phyloP scores from a whole-genome alignment of 768 basidiomycete species.

The Kondoa malvinella region DNA sequence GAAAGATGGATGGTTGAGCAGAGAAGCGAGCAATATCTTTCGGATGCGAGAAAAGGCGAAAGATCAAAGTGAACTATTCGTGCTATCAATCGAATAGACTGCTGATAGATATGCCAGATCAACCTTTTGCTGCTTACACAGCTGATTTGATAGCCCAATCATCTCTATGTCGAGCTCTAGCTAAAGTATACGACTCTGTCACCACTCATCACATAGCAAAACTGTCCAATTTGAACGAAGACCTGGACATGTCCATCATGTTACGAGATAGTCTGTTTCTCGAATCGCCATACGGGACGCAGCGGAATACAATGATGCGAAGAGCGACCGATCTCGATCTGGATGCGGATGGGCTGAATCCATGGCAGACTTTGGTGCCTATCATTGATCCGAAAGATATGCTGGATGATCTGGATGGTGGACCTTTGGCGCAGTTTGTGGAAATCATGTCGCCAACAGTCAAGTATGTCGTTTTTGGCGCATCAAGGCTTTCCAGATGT shows the following conservation, averaged over 20 bases:
- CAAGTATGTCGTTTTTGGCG: background rate
- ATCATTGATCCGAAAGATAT: constrained; percentile 48
- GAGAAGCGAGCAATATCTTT: constrained; percentile 55
- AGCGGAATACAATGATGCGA: background rate
- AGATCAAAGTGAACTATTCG: constrained; percentile 39
- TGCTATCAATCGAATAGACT: background rate
- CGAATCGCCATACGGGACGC: background rate
- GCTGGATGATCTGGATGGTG: constrained; percentile 38
- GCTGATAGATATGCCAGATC: constrained; percentile 22
- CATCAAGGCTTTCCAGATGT: background rate
- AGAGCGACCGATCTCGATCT: constrained; percentile 38
- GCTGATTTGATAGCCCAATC: constrained; percentile 41
- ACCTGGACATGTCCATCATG: constrained; percentile 14
- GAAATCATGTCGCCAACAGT: constrained; percentile 18
- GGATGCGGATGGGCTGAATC: constrained; percentile 43
- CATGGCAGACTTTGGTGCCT: constrained; percentile 81
- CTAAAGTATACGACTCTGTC: constrained; percentile 58
- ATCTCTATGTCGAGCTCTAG: constrained; percentile 66
- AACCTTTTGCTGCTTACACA: constrained; percentile 27
- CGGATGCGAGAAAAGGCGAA: constrained; percentile 54
- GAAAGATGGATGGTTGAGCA: constrained; percentile 64
- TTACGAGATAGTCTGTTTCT: constrained; percentile 14
- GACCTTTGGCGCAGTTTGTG: constrained; percentile 9
- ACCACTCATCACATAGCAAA: constrained; percentile 46
- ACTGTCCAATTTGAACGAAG: constrained; percentile 16